phyloP scores from a whole-genome alignment of 2,329 filamentous ascomycete species.

The Hymenoscyphus salicellus region DNA sequence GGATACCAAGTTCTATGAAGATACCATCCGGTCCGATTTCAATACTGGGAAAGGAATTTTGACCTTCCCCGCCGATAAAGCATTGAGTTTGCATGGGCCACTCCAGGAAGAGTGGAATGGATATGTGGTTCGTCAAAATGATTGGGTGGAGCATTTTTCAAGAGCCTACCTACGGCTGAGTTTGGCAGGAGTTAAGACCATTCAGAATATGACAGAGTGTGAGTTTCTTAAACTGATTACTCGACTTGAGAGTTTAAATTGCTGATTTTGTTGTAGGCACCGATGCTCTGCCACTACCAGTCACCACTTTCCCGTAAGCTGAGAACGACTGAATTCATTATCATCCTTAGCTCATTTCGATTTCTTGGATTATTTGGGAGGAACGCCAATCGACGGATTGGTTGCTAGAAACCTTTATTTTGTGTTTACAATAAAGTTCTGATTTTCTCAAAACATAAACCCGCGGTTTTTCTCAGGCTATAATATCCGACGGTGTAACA shows the following conservation, averaged over 20 bases:
- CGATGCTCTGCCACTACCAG: not conserved
- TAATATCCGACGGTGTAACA: too few species aligned
- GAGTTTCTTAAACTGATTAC: not conserved
- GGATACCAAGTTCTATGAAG: slow-evolving; percentile 48
- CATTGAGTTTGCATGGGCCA: slow-evolving; percentile 2
- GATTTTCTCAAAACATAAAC: too few species aligned
- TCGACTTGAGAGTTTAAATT: not conserved
- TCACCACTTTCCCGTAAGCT: not conserved
- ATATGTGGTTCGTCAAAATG: slow-evolving; percentile 9
- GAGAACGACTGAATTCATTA: not conserved
- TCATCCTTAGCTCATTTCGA: too few species aligned
- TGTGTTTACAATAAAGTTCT: too few species aligned
- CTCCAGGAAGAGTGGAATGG: slow-evolving; percentile 8
- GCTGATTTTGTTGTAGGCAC: not conserved
- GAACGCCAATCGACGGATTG: too few species aligned
- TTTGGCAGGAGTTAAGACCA: slow-evolving; percentile 3
- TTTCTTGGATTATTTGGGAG: too few species aligned
- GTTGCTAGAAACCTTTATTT: too few species aligned
- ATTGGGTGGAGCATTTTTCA: slow-evolving; percentile 10
- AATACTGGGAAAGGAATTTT: not conserved
- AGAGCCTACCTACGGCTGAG: slow-evolving; percentile 8
- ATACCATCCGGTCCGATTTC: slow-evolving; percentile 33
- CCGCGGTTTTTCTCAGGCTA: too few species aligned
- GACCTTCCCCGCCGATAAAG: slow-evolving; percentile 7
- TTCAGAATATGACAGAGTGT: slow-evolving; percentile 8